Evolutionary conservation across 257 asterid species (phyloP).

Genomic region (Solanum arcanum): DNA sequence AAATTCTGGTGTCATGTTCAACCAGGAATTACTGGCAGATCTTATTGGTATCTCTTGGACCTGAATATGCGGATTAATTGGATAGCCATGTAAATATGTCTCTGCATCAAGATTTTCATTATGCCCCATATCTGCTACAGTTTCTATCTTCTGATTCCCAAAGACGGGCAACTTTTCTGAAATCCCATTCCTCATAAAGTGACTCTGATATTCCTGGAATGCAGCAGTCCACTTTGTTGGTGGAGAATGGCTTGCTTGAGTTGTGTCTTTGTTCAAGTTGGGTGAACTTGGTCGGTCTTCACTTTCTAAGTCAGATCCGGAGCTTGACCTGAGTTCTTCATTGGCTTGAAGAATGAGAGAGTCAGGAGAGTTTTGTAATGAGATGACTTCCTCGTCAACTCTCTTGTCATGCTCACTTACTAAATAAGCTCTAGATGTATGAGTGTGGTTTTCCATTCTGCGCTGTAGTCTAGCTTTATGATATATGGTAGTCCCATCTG

Average conservation of each 20-base stretch:
- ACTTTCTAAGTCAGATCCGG: slow-evolving; percentile 42
- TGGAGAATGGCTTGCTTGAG: slow-evolving; percentile 12
- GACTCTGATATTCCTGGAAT: slow-evolving; percentile 24
- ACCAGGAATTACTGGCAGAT: slow-evolving; percentile 19
- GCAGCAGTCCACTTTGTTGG: slow-evolving; percentile 21
- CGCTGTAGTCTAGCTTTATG: slow-evolving; percentile 17
- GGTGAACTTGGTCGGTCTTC: slow-evolving; percentile 38
- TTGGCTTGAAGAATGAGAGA: slow-evolving; percentile 47
- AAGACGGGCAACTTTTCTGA: slow-evolving; percentile 10
- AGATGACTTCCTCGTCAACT: slow-evolving; percentile 49
- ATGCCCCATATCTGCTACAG: slow-evolving; percentile 10
- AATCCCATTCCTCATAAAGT: slow-evolving; percentile 8
- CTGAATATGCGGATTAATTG: slow-evolving; percentile 13
- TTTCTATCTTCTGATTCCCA: slow-evolving; percentile 28
- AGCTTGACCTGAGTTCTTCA: slow-evolving; percentile 30
- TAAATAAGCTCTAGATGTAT: slow-evolving; percentile 8
- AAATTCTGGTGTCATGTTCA: slow-evolving; percentile 24
- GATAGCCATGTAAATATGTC: slow-evolving; percentile 9
- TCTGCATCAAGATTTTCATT: slow-evolving; percentile 1
- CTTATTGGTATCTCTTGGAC: slow-evolving; percentile 11
- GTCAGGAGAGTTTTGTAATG: slow-evolving; percentile 76
- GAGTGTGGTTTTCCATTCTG: slow-evolving; percentile 15
- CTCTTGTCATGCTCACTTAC: slow-evolving; percentile 18
- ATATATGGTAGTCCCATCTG: slow-evolving; percentile 46
- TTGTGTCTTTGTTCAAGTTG: slow-evolving; percentile 23